Conservation (phyloP, 495 filamentous ascomycete species). For the Penicillium alfredii region DNA sequence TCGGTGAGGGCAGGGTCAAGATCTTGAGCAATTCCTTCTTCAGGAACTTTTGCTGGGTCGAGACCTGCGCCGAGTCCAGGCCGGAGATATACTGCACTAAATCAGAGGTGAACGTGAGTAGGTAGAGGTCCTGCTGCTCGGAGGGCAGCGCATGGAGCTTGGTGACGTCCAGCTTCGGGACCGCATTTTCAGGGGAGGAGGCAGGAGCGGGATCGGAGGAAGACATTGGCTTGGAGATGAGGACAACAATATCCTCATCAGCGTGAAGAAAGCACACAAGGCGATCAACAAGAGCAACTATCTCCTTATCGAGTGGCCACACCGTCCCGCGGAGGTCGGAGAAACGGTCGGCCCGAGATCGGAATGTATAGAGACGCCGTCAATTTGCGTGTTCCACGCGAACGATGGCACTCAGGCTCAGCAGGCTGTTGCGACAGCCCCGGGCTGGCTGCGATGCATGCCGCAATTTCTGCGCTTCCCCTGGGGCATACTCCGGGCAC, state of each 20-base stretch:
- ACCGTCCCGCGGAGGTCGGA: slow-evolving; percentile 30
- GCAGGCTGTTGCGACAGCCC: slow-evolving; percentile 11
- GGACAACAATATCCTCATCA: slow-evolving; percentile 22
- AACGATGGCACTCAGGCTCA: slow-evolving; percentile 15
- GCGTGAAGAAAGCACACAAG: slow-evolving; percentile 5
- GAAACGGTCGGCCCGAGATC: slow-evolving; percentile 31
- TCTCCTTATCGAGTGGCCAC: slow-evolving; percentile 28
- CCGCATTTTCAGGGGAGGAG: slow-evolving; percentile 29
- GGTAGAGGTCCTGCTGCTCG: slow-evolving; percentile 92
- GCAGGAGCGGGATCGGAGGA: slow-evolving; percentile 28
- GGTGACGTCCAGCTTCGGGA: slow-evolving; percentile 68
- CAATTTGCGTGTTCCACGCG: neutral
- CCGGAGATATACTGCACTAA: slow-evolving; percentile 73
- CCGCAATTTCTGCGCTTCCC: slow-evolving; percentile 47
- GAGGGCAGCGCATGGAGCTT: slow-evolving; percentile 86
- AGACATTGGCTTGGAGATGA: slow-evolving; percentile 34
- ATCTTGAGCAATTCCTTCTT: slow-evolving; percentile 90
- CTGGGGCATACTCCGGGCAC: slow-evolving; percentile 59
- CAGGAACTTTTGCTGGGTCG: slow-evolving; percentile 78
- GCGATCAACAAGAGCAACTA: slow-evolving; percentile 8
- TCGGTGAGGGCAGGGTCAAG: slow-evolving; percentile 75
- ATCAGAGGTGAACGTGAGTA: slow-evolving; percentile 81
- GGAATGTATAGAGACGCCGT: slow-evolving; percentile 12
- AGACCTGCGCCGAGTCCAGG: slow-evolving; percentile 70
- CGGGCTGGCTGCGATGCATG: slow-evolving; percentile 12